Percentiles rank a stretch among this genome's conserved stretches.
Conservation (phyloP, 805 yeast species). For the Metschnikowia picachoensis region DNA sequence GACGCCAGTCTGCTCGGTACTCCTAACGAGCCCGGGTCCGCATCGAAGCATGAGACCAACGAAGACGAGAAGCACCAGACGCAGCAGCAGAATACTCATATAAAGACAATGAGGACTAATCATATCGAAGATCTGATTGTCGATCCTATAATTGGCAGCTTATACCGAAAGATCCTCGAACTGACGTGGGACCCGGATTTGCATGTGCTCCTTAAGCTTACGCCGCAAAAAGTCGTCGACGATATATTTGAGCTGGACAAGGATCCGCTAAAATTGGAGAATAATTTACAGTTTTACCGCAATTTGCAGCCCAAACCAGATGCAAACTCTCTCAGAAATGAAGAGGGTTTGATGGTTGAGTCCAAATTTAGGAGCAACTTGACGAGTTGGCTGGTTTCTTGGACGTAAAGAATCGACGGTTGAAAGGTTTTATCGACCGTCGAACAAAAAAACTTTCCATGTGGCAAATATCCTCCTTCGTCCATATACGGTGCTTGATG, state of each 20-base stretch:
- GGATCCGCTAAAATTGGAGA: slow-evolving; percentile 14
- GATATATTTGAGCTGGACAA: slow-evolving; percentile 58
- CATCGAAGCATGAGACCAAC: background rate
- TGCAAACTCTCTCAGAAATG: slow-evolving; percentile 21
- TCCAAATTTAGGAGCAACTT: slow-evolving; percentile 38
- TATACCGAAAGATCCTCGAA: slow-evolving; percentile 54
- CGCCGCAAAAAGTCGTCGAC: slow-evolving; percentile 68
- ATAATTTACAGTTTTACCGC: slow-evolving; percentile 20
- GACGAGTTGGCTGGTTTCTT: slow-evolving; percentile 30
- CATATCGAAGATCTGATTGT: slow-evolving; percentile 25
- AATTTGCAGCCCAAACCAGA: slow-evolving; percentile 20
- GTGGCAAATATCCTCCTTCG: slow-evolving; percentile 7
- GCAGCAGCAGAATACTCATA: slow-evolving; percentile 2
- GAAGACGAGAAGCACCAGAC: background rate
- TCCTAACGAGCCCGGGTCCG: background rate
- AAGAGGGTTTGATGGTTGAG: slow-evolving; percentile 40
- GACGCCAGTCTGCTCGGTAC: background rate
- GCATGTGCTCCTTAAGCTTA: slow-evolving; percentile 44
- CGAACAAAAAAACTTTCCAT: slow-evolving; percentile 6
- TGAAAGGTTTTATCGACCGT: background rate
- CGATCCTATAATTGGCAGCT: slow-evolving; percentile 48
- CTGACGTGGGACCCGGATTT: slow-evolving; percentile 57
- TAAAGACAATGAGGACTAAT: slow-evolving; percentile 9
- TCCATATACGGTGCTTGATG: slow-evolving; percentile 10
- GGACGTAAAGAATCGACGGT: slow-evolving; percentile 10